Conservation (phyloP, 2,329 filamentous ascomycete genomes). For the Dactylonectria macrodidyma region DNA sequence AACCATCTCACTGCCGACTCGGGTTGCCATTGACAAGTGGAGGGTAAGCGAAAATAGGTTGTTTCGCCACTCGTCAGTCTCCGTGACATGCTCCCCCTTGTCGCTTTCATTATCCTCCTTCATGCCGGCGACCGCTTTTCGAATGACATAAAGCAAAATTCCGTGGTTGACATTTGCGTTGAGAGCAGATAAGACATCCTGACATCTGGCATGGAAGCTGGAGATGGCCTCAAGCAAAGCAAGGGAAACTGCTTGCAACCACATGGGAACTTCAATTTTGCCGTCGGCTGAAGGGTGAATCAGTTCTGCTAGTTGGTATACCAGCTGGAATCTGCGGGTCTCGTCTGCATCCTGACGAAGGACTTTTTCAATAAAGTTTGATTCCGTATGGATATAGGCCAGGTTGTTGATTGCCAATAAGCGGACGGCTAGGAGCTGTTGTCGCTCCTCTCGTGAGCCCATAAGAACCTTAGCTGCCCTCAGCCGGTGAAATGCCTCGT, state of each 20-base stretch:
- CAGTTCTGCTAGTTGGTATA: conserved; percentile 92
- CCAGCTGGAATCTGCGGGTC: conserved; percentile 88
- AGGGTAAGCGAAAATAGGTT: conserved; percentile 90
- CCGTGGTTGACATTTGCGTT: conserved; percentile 98
- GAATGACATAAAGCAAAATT: conserved; percentile 91
- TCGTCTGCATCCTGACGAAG: conserved; percentile 91
- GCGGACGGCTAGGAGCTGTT: conserved; percentile 84
- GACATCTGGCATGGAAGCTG: conserved; percentile 80
- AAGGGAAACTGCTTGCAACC: conserved; percentile 87
- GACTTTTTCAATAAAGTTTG: conserved; percentile 87
- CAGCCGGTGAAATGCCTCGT: conserved; percentile 88
- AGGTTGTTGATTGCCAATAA: conserved; percentile 91
- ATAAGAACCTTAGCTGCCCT: conserved; percentile 87
- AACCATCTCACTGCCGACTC: conserved; percentile 87
- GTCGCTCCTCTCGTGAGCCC: conserved; percentile 75
- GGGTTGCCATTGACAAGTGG: conserved; percentile 81
- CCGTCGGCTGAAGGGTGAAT: conserved; percentile 86
- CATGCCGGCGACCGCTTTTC: conserved; percentile 91
- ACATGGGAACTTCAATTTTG: conserved; percentile 77
- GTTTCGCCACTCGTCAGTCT: conserved; percentile 90
- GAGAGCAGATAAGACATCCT: conserved; percentile 90
- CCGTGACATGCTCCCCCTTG: conserved; percentile 72
- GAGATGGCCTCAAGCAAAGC: conserved; percentile 88
- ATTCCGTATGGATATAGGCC: conserved; percentile 88
- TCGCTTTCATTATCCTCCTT: conserved; percentile 68